A percentile compares a stretch with the other conserved stretches of the same genome.
Evolutionary conservation across 2,329 filamentous ascomycete species (phyloP).

Genomic region (Pseudocercospora eumusae): DNA sequence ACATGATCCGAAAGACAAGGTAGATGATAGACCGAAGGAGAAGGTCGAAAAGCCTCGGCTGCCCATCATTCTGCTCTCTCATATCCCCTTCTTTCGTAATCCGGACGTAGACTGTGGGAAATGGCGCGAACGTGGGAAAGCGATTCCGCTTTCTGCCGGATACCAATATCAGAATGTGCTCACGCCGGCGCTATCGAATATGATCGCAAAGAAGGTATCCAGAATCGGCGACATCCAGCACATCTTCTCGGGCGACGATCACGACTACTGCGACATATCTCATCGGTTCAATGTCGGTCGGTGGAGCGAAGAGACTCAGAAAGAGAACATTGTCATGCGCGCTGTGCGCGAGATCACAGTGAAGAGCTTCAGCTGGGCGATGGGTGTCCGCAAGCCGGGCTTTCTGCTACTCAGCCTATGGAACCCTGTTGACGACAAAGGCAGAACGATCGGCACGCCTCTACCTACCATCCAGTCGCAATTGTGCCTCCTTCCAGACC

Average conservation of each 20-base stretch:
- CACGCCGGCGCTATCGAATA: constrained; percentile 70
- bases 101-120: constrained; percentile 86
- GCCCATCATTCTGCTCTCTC: constrained; percentile 84
- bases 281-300: constrained; percentile 57
- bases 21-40: constrained; percentile 12
- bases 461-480: constrained; percentile 76
- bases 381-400: constrained; percentile 86
- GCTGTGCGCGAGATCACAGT: constrained; percentile 78
- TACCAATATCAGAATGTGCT: constrained; percentile 98
- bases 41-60: constrained; percentile 55
- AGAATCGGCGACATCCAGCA: constrained; percentile 70
- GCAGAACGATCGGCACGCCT: constrained; percentile 32
- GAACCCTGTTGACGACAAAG: constrained; percentile 73
- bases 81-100: constrained; percentile 83
- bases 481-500: constrained; percentile 86
- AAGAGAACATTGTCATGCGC: constrained; percentile 52
- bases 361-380: constrained; percentile 92
- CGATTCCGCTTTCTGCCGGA: constrained; percentile 73
- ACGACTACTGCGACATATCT: constrained; percentile 92
- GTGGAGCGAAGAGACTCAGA: constrained; percentile 39
- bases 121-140: constrained; percentile 79
- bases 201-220: constrained; percentile 69
- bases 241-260: constrained; percentile 93
- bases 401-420: constrained; percentile 87
- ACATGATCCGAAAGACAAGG: constrained; percentile 31